Conservation (phyloP, 2,329 filamentous ascomycete species). For the Colletotrichum spinosum region DNA sequence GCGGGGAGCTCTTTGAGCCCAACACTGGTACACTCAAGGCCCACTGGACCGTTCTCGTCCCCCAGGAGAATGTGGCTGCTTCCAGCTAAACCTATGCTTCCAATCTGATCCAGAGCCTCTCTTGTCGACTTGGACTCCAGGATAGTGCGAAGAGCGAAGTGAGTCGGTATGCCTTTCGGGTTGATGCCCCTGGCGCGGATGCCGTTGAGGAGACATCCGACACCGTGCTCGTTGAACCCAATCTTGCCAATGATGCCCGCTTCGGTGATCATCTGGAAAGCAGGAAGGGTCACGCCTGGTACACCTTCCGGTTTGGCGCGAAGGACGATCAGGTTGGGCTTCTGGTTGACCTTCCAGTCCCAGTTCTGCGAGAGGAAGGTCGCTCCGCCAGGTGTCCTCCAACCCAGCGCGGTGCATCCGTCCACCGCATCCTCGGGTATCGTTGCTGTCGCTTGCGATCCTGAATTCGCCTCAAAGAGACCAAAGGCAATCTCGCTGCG, state of each 20-base stretch:
- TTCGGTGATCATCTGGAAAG: conserved; percentile 68
- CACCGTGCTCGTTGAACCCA: conserved; percentile 68
- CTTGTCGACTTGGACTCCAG: too few relatives aligned
- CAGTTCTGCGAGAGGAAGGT: conserved; percentile 67
- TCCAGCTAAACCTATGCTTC: too few relatives aligned
- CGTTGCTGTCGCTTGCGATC: neutral
- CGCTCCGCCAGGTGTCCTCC: conserved; percentile 46
- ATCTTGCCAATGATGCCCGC: conserved; percentile 74
- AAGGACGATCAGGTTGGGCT: conserved; percentile 52
- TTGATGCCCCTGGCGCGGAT: conserved; percentile 11
- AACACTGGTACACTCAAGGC: too few relatives aligned
- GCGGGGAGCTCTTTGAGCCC: too few relatives aligned
- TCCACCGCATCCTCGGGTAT: conserved; percentile 49
- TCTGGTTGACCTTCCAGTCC: conserved; percentile 68
- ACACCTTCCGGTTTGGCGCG: neutral
- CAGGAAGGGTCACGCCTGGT: conserved; percentile 47
- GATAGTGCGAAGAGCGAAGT: too few relatives aligned
- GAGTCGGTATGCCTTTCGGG: neutral
- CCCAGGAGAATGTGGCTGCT: too few relatives aligned
- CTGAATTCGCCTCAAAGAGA: conserved; percentile 50
- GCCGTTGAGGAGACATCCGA: conserved; percentile 51
- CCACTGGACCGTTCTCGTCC: too few relatives aligned
- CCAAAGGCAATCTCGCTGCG: conserved; percentile 69
- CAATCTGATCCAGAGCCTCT: too few relatives aligned
- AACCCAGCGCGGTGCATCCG: conserved; percentile 66